A percentile compares a stretch with the other conserved stretches of the same genome.
phyloP scores from a whole-genome alignment of 768 basidiomycete genomes.

The Leccinellum rugosiceps region DNA sequence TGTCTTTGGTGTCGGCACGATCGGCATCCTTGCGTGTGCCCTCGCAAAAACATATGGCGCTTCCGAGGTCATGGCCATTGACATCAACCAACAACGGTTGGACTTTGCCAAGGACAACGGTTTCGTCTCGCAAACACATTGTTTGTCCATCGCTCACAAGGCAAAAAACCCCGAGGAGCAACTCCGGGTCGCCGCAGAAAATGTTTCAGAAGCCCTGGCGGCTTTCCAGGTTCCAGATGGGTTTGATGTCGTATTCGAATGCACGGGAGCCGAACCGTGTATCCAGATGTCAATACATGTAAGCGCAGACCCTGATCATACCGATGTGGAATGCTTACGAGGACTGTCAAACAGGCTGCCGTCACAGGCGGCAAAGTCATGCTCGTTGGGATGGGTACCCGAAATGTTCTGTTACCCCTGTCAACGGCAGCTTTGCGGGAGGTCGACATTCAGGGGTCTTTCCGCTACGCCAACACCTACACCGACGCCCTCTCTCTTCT shows the following conservation, averaged over 20 bases:
- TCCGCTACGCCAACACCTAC: constrained; percentile 90
- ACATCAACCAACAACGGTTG: constrained; percentile 82
- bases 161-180: constrained; percentile 55
- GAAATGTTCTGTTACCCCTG: constrained; percentile 78
- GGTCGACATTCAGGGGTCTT: constrained; percentile 89
- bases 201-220: constrained; percentile 46
- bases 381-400: constrained; percentile 94
- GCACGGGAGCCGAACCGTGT: constrained; percentile 89
- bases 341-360: constrained; percentile 56
- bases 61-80: constrained; percentile 68
- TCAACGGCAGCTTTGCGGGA: constrained; percentile 81
- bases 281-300: constrained; percentile 91
- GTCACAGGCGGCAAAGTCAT: constrained; percentile 84
- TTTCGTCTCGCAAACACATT: constrained; percentile 73
- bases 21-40: constrained; percentile 86
- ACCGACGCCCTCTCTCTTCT: constrained; percentile 80
- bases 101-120: constrained; percentile 73
- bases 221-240: constrained; percentile 66
- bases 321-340: constrained; percentile 12
- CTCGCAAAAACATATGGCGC: constrained; percentile 74
- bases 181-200: constrained; percentile 59
- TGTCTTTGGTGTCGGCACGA: constrained; percentile 90
- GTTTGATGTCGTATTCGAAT: constrained; percentile 93
- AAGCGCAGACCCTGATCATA: constrained; percentile 36
- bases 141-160: constrained; percentile 50